Evolutionary conservation across 192 early-diverging fungal species (phyloP).

Genomic region (Chytriomyces sp.): DNA sequence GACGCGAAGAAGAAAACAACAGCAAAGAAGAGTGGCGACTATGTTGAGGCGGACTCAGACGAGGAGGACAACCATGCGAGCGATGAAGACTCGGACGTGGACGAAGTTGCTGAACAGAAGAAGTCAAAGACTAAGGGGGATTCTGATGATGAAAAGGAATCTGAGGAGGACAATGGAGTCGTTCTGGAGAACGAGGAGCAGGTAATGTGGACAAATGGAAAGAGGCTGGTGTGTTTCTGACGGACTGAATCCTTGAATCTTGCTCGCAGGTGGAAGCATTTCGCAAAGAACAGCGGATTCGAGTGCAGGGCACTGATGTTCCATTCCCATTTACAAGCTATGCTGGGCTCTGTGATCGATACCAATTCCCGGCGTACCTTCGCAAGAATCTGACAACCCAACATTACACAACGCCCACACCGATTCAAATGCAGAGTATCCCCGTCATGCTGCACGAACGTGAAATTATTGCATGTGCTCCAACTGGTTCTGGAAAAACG

Average conservation of each 20-base stretch:
- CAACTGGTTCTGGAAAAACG: constrained; percentile 98
- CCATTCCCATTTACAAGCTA: constrained; percentile 86
- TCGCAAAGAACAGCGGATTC: constrained; percentile 80
- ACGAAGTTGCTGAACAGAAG: neutral
- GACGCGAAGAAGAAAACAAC: constrained; percentile 3
- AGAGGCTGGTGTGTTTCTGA: neutral
- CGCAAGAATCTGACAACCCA: constrained; percentile 70
- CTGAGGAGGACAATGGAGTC: neutral
- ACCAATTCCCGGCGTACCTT: constrained; percentile 71
- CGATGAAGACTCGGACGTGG: constrained; percentile 1
- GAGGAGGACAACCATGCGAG: neutral
- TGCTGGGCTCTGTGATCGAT: constrained; percentile 72
- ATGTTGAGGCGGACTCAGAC: constrained; percentile 69
- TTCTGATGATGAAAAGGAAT: constrained; percentile 10
- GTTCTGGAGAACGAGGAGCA: constrained; percentile 10
- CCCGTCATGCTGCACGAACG: constrained; percentile 88
- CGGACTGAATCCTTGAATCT: neutral
- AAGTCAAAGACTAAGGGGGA: neutral
- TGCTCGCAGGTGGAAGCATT: constrained; percentile 55
- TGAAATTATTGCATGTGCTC: constrained; percentile 94
- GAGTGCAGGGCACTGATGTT: constrained; percentile 83
- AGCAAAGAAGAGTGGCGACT: constrained; percentile 9
- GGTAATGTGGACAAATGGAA: neutral
- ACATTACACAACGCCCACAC: constrained; percentile 79
- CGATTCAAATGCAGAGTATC: constrained; percentile 94